Base-by-base conservation (phyloP, 2,329 filamentous ascomycete species). In the Arthrobotrys entomopaga region DNA sequence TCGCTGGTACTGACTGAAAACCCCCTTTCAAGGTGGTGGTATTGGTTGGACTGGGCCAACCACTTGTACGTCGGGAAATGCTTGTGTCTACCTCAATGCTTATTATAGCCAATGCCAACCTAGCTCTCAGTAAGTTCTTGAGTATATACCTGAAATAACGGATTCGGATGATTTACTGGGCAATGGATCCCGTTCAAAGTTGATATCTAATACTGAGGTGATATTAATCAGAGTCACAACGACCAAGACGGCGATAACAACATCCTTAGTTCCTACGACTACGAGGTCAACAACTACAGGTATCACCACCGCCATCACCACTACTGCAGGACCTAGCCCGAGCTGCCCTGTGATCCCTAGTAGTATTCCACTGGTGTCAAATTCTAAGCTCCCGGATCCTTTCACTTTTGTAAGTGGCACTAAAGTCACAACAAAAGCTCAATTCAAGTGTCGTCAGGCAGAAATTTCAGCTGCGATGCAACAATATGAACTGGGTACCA, bases 401-500 rank as follows among this genome's bases (percentile, higher is more conserved):
- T 86, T 86, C 80, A 83, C 82, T 26, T 82, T 81, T 54, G 77
- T 81, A 7, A 81, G 81, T 65, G 84, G 84, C 53, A 79, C 76
- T 20, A 82, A 82, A 76, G 81, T 86, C 56, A 81, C 82, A 5
- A 84, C 82, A 69, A 82, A 83, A 79, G 82, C 79, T 24, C 81
- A 85, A 73, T 86, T 83, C 79, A 80, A 81, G 63, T 86, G 85
- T 79, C 84, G 85, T 56, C 80, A 81, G 76, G 79, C 81, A 49
- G 84, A 86, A 79, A 85, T 86, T 78, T 82, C 79, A 78, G 82
- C 83, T 76, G 80, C 83, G 53, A 79, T 86, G 77, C 82, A 85
- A 79, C 83, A 84, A 78, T 86, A 84, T 78, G 85, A 86, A 80
- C 81, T 86, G 16, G 85, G 85, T 60, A 81, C 80, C 69, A 83